Evolutionary conservation across 495 filamentous ascomycete species (phyloP).

Genomic region (Xylaria venustula): DNA sequence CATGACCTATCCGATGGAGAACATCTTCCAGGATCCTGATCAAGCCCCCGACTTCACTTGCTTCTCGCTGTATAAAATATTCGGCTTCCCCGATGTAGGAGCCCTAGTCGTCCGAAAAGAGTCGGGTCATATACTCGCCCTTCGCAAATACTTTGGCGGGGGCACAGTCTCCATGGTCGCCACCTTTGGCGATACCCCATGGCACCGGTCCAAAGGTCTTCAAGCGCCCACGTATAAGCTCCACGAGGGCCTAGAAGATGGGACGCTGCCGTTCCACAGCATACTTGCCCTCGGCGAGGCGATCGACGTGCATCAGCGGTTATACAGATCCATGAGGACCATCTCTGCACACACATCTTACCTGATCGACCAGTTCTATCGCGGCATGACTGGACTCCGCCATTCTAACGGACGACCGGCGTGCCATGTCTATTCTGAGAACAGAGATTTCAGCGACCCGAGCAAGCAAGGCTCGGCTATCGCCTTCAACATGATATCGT

Average conservation of each 20-base stretch:
- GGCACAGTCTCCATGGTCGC: conserved; percentile 73
- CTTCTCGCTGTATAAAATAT: conserved; percentile 79
- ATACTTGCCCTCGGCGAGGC: conserved; percentile 71
- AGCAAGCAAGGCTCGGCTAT: conserved; percentile 66
- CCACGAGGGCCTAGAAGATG: conserved; percentile 73
- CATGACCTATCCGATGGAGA: conserved; percentile 61
- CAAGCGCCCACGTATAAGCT: conserved; percentile 40
- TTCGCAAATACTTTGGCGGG: conserved; percentile 72
- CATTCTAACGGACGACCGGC: conserved; percentile 60
- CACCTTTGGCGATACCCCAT: conserved; percentile 51
- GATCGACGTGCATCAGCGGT: conserved; percentile 59
- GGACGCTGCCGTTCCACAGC: conserved; percentile 74
- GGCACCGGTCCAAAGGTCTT: conserved; percentile 60
- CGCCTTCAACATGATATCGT: conserved; percentile 63
- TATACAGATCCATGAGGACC: conserved; percentile 62
- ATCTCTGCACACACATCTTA: conserved; percentile 63
- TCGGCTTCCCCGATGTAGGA: conserved; percentile 76
- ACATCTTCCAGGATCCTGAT: conserved; percentile 53
- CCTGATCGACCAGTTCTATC: conserved; percentile 53
- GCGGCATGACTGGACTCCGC: conserved; percentile 48
- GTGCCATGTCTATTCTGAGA: conserved; percentile 61
- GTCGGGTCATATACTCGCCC: conserved; percentile 59
- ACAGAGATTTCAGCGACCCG: conserved; percentile 52
- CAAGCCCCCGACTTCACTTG: conserved; percentile 70
- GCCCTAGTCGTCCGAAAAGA: conserved; percentile 65